These are phyloP conservation scores for Amphichorda felina DNA, from an alignment of 2,329 filamentous ascomycete species.

Conservation along the genomic window DNA sequence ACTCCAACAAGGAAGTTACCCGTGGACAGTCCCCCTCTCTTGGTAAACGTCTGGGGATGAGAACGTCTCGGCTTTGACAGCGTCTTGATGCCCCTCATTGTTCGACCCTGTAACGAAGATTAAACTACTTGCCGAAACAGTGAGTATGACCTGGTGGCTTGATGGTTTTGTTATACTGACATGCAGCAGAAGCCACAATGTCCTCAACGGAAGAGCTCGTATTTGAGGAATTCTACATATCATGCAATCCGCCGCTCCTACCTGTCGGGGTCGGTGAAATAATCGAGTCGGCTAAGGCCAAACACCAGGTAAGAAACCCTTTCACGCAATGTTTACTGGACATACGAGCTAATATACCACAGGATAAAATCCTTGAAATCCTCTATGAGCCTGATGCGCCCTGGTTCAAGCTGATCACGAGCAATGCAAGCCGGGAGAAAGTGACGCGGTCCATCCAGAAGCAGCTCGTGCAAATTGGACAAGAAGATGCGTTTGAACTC, in stretches of 20 bases:
- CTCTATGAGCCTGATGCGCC: constrained; percentile 22
- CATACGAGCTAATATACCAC: constrained; percentile 1
- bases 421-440: constrained; percentile 2
- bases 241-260: constrained; percentile 20
- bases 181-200: not conserved
- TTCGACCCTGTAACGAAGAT: no score
- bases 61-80: no score
- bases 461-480: constrained; percentile 9
- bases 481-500: constrained; percentile 6
- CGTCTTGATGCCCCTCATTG: no score
- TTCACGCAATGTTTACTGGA: not conserved
- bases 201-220: not conserved
- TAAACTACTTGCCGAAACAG: not conserved
- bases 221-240: constrained; percentile 18
- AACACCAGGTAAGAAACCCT: constrained; percentile 7
- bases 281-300: constrained; percentile 6
- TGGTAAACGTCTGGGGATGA: no score
- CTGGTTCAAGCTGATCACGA: constrained; percentile 20
- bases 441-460: constrained; percentile 9
- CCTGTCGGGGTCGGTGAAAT: constrained; percentile 15
- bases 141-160: not conserved
- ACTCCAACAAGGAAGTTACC: no score
- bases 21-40: no score
- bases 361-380: constrained; percentile 13
- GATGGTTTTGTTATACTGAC: no score